phyloP scores from a whole-genome alignment of 2,329 filamentous ascomycete genomes.

The Colletotrichum ledebouriae region DNA sequence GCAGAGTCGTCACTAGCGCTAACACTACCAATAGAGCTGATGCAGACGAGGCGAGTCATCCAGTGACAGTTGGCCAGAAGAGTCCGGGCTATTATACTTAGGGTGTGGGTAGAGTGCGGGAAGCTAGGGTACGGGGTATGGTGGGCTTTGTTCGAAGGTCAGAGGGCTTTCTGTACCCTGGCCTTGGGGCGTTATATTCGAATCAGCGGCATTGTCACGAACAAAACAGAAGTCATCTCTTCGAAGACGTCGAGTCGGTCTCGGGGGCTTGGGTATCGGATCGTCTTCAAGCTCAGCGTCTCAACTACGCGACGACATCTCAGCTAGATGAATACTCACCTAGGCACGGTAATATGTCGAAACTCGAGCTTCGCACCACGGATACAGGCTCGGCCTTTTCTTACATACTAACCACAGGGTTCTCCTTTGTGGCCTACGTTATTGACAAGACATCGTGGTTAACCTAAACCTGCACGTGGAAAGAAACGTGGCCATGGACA shows the following conservation, averaged over 20 bases:
- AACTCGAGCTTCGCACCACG: slow-evolving; percentile 26
- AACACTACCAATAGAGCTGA: slow-evolving; percentile 27
- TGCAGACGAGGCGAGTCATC: slow-evolving; percentile 1
- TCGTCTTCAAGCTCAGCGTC: slow-evolving; percentile 2
- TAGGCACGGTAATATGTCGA: slow-evolving; percentile 18
- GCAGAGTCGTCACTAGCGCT: slow-evolving; percentile 17
- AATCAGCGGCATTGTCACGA: neutral
- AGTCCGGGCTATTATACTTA: neutral
- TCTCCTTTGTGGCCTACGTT: slow-evolving; percentile 28
- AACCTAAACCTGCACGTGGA: neutral
- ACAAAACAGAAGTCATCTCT: neutral
- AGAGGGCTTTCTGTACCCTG: neutral
- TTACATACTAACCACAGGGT: slow-evolving; percentile 25
- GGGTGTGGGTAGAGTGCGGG: slow-evolving; percentile 14
- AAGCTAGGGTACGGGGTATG: neutral
- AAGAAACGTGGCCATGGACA: neutral
- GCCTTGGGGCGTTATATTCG: neutral
- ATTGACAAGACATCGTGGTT: neutral
- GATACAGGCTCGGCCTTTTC: slow-evolving; percentile 4
- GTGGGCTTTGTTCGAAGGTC: neutral
- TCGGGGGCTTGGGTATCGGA: neutral
- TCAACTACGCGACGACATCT: too few species aligned
- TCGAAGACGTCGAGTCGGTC: neutral
- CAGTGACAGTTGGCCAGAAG: neutral
- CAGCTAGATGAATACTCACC: neutral